Conservation (phyloP, 805 yeast genomes). For the Wickerhamiella sergipiensis region DNA sequence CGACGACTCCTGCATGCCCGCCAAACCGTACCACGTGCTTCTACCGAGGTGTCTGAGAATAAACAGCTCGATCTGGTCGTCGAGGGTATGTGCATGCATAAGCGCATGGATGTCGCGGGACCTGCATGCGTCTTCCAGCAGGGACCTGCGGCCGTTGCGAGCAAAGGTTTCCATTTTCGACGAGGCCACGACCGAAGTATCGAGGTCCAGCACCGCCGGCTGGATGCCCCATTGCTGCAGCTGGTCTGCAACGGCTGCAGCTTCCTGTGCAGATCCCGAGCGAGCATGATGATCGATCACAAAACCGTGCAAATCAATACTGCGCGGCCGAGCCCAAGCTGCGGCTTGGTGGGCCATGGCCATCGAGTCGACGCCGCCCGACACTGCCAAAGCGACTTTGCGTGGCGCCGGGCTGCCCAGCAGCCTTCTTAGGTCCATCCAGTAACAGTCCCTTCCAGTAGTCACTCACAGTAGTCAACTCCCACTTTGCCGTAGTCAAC, state of each 20-base stretch:
- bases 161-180: slow-evolving; percentile 47
- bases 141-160: slow-evolving; percentile 37
- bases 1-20: slow-evolving; percentile 33
- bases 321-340: slow-evolving; percentile 23
- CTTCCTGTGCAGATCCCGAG: slow-evolving; percentile 36
- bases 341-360: slow-evolving; percentile 42
- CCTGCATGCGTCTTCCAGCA: slow-evolving; percentile 31
- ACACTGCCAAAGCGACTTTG: slow-evolving; percentile 41
- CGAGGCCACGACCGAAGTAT: slow-evolving; percentile 10
- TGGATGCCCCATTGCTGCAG: slow-evolving; percentile 18
- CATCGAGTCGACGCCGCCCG: slow-evolving; percentile 79
- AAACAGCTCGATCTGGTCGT: slow-evolving; percentile 65
- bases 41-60: slow-evolving; percentile 37
- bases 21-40: slow-evolving; percentile 42
- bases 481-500: no score
- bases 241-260: slow-evolving; percentile 25
- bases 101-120: slow-evolving; percentile 26
- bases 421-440: neutral
- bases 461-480: no score
- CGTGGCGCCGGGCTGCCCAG: slow-evolving; percentile 10
- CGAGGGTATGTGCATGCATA: slow-evolving; percentile 51
- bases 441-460: neutral
- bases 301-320: slow-evolving; percentile 32
- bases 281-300: slow-evolving; percentile 57
- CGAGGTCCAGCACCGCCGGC: slow-evolving; percentile 25